Base-by-base conservation (phyloP, 1,284 basidiomycete species). In the Cryptococcus sp. region DNA sequence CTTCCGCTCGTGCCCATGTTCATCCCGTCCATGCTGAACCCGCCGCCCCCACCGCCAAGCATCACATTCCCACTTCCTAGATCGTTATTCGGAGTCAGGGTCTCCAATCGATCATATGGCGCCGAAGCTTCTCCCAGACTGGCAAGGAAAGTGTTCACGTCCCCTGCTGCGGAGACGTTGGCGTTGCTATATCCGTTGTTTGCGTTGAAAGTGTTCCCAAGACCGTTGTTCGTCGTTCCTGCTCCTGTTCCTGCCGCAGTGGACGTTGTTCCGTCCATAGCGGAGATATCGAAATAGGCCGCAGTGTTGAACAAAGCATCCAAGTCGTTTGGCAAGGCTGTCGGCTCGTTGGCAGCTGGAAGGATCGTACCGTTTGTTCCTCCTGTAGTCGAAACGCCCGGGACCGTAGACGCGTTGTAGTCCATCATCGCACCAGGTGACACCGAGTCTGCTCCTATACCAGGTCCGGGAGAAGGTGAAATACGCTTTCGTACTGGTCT, bases 401-500 rank as follows among this genome's bases (percentile, higher is more conserved):
- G 54, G 50, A 23, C 22, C 6, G 39, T 48, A 42, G 50, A 25
- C 17, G 47, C 51, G 41, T 59, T 52, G 31, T 59, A 62, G 41
- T 62, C 53, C 61, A 62, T 62, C 61, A 62, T 62, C n/a, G 57
- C 50, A 11, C 54, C 54, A 80, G 52, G 83, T 80, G 35, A 83
- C 69, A 38, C 84, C 31, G 31, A 35, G 72, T 23, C 83, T 70
- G 53, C 78, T 73, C 58, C 84, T 70, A 54, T 77, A 75, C 42
- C 71, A 66, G 66, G 68, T 8, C 69, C 66, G 1, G 78, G 75
- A 8, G 77, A 77, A 8, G 73, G 64, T 0, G 75, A 73, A 15
- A 72, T 62, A 10, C 75, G 70, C 75, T 89, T 90, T 54, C 88
- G 87, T 3, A 91, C 86, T 7, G 91, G 91, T 38, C 90, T 84